Conservation (phyloP, 345 rosid genomes). For the Ceriops zippeliana region DNA sequence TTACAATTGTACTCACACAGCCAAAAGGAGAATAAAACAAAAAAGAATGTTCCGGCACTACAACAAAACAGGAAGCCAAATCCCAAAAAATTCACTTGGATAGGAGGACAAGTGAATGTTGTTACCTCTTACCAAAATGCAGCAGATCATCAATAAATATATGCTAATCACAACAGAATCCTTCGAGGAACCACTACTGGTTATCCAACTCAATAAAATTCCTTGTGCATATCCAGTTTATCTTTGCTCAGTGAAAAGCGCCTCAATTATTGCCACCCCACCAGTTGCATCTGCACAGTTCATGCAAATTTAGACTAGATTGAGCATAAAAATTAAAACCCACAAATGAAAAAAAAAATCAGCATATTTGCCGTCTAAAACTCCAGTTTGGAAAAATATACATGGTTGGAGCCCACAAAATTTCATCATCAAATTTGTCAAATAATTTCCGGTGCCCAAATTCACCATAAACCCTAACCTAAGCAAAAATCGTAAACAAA, state of each 20-base stretch:
- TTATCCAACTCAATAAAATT: neutral
- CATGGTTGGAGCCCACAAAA: neutral
- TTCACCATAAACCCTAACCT: neutral
- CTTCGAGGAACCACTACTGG: neutral
- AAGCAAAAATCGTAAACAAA: neutral
- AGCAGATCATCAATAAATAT: neutral
- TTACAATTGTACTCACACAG: too few species aligned
- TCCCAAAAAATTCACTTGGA: neutral
- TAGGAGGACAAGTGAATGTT: neutral
- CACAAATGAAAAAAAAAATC: neutral
- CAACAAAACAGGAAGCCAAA: neutral
- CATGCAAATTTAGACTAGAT: constrained; percentile 7
- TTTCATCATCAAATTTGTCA: neutral
- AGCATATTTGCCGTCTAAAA: neutral
- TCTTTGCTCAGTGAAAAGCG: neutral
- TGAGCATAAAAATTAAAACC: neutral
- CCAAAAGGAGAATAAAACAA: too few species aligned
- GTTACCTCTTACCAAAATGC: constrained; percentile 1
- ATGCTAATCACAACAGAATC: neutral
- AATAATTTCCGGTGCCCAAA: neutral
- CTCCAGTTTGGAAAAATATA: neutral
- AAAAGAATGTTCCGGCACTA: neutral
- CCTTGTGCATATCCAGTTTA: neutral
- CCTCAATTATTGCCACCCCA: neutral
- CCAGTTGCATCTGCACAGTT: neutral